phyloP scores from a whole-genome alignment of 805 yeast genomes.

The Barnettozyma californica region DNA sequence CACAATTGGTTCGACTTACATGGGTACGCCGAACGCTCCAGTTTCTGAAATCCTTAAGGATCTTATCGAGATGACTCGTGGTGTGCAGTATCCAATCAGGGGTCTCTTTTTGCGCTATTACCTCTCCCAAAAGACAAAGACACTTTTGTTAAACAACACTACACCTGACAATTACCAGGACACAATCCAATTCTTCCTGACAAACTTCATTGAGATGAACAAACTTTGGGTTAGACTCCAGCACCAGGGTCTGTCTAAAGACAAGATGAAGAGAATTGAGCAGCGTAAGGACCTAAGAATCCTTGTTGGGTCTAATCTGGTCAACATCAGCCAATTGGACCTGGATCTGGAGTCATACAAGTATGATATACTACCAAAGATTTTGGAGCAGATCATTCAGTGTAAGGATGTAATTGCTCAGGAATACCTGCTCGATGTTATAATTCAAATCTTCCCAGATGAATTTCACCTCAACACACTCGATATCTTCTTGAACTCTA shows the following conservation, averaged over 20 bases:
- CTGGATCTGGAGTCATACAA: constrained; percentile 41
- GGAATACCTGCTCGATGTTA: constrained; percentile 83
- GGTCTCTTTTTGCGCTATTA: constrained; percentile 90
- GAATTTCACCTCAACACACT: constrained; percentile 79
- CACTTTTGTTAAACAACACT: constrained; percentile 20
- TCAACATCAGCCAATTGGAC: constrained; percentile 66
- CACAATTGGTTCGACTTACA: constrained; percentile 87
- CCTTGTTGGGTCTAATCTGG: constrained; percentile 88
- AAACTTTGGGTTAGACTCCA: constrained; percentile 95
- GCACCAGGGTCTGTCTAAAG: constrained; percentile 90
- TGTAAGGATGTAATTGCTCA: constrained; percentile 92
- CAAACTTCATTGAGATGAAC: constrained; percentile 95
- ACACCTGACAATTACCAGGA: constrained; percentile 40
- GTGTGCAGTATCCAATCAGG: constrained; percentile 91
- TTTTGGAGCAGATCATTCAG: constrained; percentile 86
- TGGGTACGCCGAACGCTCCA: constrained; percentile 75
- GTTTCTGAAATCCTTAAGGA: constrained; percentile 84
- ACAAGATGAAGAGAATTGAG: constrained; percentile 61
- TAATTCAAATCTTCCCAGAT: constrained; percentile 93
- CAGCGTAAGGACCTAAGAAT: constrained; percentile 89
- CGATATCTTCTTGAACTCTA: constrained; percentile 57
- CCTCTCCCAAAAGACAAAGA: constrained; percentile 74
- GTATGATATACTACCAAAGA: constrained; percentile 60
- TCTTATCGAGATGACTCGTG: constrained; percentile 96
- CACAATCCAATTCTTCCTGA: constrained; percentile 71